These are phyloP conservation scores for Westerdykella aurantiaca DNA, from an alignment of 2,329 filamentous ascomycete genomes.

Conservation along the genomic window DNA sequence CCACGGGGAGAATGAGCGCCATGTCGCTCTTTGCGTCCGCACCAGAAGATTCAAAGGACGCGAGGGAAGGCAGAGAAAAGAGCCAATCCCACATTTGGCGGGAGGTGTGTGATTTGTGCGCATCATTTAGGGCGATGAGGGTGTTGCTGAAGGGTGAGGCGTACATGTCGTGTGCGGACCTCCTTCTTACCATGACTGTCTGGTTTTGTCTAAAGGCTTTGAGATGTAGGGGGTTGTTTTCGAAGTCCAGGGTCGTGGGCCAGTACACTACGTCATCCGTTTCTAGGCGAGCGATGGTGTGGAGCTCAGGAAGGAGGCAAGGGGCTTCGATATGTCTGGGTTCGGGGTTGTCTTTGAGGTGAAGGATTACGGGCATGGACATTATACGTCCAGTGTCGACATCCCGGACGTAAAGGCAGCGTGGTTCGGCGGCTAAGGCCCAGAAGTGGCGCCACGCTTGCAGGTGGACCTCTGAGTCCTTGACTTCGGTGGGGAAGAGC, in stretches of 20 bases:
- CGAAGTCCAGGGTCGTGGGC: constrained; percentile 74
- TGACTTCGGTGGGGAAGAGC: constrained; percentile 78
- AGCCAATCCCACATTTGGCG: constrained; percentile 64
- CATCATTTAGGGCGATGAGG: constrained; percentile 64
- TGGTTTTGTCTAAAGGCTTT: constrained; percentile 64
- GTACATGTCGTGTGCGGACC: constrained; percentile 53
- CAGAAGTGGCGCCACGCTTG: constrained; percentile 97
- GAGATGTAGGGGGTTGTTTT: constrained; percentile 55
- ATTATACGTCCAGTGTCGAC: constrained; percentile 77
- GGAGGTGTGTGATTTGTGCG: constrained; percentile 35
- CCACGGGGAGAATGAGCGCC: constrained; percentile 38
- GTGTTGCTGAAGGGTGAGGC: constrained; percentile 66
- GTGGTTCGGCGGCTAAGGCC: constrained; percentile 85
- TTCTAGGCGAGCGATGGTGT: constrained; percentile 57
- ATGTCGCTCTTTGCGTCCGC: constrained; percentile 52
- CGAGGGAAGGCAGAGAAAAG: constrained; percentile 56
- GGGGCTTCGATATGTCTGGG: constrained; percentile 44
- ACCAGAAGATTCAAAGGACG: constrained; percentile 21
- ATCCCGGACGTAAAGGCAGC: constrained; percentile 84
- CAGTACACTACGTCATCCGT: constrained; percentile 66
- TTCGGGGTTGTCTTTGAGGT: constrained; percentile 43
- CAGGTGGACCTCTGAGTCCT: constrained; percentile 90
- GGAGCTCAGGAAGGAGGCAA: constrained; percentile 59
- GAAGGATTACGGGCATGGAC: constrained; percentile 63
- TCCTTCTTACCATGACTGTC: constrained; percentile 66